These are phyloP conservation scores for Arthrobotrys sinensis DNA, from an alignment of 2,329 filamentous ascomycete species.

Conservation along the genomic window DNA sequence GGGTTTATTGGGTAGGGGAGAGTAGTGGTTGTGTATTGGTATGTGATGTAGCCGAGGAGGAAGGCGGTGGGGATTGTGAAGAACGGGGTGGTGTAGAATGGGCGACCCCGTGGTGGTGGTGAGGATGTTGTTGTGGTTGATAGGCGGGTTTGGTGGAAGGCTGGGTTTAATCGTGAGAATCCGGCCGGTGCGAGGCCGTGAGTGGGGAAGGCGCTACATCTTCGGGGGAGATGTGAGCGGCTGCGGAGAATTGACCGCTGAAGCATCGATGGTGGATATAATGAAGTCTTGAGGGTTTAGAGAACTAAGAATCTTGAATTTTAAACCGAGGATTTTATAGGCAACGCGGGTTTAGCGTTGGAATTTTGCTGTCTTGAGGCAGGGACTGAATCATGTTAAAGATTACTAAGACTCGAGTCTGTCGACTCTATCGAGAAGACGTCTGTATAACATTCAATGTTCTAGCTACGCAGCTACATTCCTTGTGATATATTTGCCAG, in stretches of 20 bases:
- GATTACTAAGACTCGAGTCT: no score
- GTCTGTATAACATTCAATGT: no score
- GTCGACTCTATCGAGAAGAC: no score
- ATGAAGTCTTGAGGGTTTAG: neutral
- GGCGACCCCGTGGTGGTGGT: neutral
- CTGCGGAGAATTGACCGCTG: slow-evolving; percentile 39
- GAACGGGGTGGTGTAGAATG: slow-evolving; percentile 50
- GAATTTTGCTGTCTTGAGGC: slow-evolving; percentile 5
- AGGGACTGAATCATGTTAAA: no score
- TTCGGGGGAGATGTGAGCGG: neutral
- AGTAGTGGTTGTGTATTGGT: slow-evolving; percentile 30
- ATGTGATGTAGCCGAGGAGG: slow-evolving; percentile 70
- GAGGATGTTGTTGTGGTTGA: slow-evolving; percentile 1
- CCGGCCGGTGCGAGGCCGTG: neutral
- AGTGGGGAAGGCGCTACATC: slow-evolving; percentile 18
- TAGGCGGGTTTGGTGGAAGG: slow-evolving; percentile 9
- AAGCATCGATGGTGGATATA: slow-evolving; percentile 6
- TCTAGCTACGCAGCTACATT: no score
- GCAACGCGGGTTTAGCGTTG: slow-evolving; percentile 39
- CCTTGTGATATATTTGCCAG: no score
- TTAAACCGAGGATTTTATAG: slow-evolving; percentile 4
- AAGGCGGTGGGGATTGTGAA: slow-evolving; percentile 50
- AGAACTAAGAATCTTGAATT: neutral
- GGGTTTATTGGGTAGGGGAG: slow-evolving; percentile 73
- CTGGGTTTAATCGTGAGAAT: neutral